Evolutionary conservation across 768 basidiomycete species (phyloP), one percentile per base, ranked within the genome.

Genomic region (Lanmaoa pseudosensibilis): DNA sequence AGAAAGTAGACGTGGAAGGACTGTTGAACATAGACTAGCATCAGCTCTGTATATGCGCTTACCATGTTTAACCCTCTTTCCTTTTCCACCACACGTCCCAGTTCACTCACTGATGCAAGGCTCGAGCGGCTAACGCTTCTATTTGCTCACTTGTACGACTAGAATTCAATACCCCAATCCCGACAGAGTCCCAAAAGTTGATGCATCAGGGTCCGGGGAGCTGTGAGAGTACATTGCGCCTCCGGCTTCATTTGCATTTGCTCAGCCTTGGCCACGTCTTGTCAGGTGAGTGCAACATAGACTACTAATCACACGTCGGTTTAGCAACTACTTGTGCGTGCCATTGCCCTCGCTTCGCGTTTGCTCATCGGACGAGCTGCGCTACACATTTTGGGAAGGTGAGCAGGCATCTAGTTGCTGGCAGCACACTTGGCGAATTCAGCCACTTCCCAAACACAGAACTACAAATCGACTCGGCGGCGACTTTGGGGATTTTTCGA

Each of bases 1-100:
- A 37, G 40, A 39, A 47, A 33, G 48, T 30, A 55, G 30, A 55
- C 51, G 13, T 46, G 46, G 46, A 52, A 37, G 54, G 58, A 52
- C 47, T 34, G 41, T 58, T 43, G 61, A 48, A 40, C 50, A 59
- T 66, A 68, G 66, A 70, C 56, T 68, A 69, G 55, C 54, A 54
- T 51, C 58, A 55, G 18, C 52, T 56, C 41, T 70, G 54, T 70
- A 66, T 40, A 61, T 56, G 58, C 30, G 38, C 34, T 54, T 55
- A 5, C 39, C 52, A 25, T 61, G 46, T 55, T 57, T 50, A 43
- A 57, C 53, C 46, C 30, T 34, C 49, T 45, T 53, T 43, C 40
- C 43, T 36, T 39, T 41, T 38, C 15, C 44, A 36, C 33, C 47
- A 32, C 41, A 39, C 46, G 19, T 57, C 39, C 16, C 46, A 11